These are phyloP conservation scores for Kalanchoe fedtschenkoi DNA, from an alignment of 164 flowering plant species.

Conservation along the genomic window DNA sequence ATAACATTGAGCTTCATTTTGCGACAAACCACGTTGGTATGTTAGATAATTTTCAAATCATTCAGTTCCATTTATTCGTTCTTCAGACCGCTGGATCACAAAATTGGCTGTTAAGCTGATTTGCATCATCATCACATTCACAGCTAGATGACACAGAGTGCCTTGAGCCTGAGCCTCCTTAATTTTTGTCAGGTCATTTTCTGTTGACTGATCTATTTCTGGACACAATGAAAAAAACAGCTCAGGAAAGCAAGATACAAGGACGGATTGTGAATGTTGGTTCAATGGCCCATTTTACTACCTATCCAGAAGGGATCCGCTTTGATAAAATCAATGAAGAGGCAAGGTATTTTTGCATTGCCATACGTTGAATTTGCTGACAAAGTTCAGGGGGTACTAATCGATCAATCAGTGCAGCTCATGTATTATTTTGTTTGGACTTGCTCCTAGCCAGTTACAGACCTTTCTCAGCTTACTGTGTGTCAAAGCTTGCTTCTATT, in stretches of 20 bases:
- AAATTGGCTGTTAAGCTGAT: too few species aligned
- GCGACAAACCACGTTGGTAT: neutral
- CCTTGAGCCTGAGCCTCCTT: too few species aligned
- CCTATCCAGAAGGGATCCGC: neutral
- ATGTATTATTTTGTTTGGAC: too few species aligned
- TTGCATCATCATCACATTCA: too few species aligned
- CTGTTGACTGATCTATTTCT: neutral
- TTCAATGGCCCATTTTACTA: neutral
- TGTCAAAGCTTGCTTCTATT: neutral
- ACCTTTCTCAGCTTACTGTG: neutral
- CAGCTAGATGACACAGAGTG: too few species aligned
- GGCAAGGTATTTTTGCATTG: too few species aligned
- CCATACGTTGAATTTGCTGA: too few species aligned
- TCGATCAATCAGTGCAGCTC: too few species aligned
- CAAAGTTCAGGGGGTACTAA: too few species aligned
- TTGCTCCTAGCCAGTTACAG: neutral
- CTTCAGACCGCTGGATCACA: too few species aligned
- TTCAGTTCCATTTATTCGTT: neutral
- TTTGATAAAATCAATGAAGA: conserved; percentile 3
- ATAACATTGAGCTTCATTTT: neutral
- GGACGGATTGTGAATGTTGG: conserved; percentile 1
- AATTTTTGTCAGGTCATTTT: conserved; percentile 7
- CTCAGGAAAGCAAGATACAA: neutral
- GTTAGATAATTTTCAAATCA: too few species aligned
- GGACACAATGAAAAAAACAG: conserved; percentile 1